Evolutionary conservation across 306 rosid species (phyloP), one percentile per base, ranked within the genome.

Genomic region (Cucumis melo): DNA sequence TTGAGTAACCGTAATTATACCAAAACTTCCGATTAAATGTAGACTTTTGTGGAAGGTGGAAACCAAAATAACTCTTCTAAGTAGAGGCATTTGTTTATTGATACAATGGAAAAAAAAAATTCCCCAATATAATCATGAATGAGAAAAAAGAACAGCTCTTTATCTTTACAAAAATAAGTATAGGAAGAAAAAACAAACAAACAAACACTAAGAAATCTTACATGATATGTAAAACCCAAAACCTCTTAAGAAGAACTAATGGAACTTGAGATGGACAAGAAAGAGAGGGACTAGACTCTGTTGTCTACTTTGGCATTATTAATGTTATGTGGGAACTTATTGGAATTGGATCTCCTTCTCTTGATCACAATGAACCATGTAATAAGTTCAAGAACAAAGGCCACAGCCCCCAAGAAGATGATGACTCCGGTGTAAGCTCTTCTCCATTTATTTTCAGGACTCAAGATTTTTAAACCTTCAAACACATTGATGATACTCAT

Each of bases 401-500:
- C 81, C 4, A 79, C 55, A 19, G 70, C 62, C 0, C 77, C 81
- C 70, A 79, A 59, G 48, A 34, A 27, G 44, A 71, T 58, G 46
- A 79, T 70, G 20, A 70, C 44, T 27, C 61, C 80, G 1, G 74
- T 71, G 70, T 79, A 79, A 42, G 60, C 70, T 12, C 5, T 5
- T n/a, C 29, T 71, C 81, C 81, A 79, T 17, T 70, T 72, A 55
- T 46, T 27, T 5, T 56, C 71, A 1, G 77, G 59, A 17, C 34
- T 5, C 29, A 79, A 71, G 21, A 72, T 72, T 32, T 71, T 64
- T 2, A 68, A 57, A 12, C 81, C 81, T 27, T 79, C 63, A 17
- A 50, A 79, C 44, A 79, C 71, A 7, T 79, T 79, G n/a, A 70
- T 17, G 57, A 79, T 32, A 23, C 81, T 59, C n/a, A 79, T 76